These are phyloP conservation scores for Boletus smithii DNA, from an alignment of 1,284 basidiomycete species.

Conservation along the genomic window DNA sequence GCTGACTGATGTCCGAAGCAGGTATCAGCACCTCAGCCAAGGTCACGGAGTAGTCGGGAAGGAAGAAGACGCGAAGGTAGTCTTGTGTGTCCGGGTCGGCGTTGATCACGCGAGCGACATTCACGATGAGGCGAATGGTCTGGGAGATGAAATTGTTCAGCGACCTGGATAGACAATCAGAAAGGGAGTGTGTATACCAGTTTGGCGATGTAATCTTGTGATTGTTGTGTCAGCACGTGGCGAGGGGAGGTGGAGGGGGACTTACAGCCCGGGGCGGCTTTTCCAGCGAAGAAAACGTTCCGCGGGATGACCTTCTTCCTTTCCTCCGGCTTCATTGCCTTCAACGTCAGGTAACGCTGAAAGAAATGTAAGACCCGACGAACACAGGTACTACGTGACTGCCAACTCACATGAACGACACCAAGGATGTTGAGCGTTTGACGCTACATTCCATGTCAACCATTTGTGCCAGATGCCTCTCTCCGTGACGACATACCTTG, in stretches of 20 bases:
- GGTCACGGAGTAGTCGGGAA: constrained; percentile 86
- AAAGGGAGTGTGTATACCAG: constrained; percentile 42
- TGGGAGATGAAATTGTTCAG: no score
- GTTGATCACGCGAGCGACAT: constrained; percentile 83
- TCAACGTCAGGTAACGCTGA: constrained; percentile 79
- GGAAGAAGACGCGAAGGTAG: constrained; percentile 80
- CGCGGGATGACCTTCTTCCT: constrained; percentile 78
- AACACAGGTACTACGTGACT: background rate
- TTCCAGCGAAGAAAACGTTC: constrained; percentile 89
- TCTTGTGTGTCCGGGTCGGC: constrained; percentile 83
- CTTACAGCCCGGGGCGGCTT: constrained; percentile 79
- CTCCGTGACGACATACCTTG: constrained; percentile 49
- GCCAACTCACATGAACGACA: constrained; percentile 68
- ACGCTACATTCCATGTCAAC: constrained; percentile 43
- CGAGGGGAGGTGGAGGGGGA: constrained; percentile 9
- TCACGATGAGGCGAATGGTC: constrained; percentile 91
- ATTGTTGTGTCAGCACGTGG: constrained; percentile 6
- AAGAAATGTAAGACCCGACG: constrained; percentile 9
- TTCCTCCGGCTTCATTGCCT: constrained; percentile 72
- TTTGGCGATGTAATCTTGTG: constrained; percentile 73
- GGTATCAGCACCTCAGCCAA: constrained; percentile 89
- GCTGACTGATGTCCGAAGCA: constrained; percentile 87
- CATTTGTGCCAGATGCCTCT: background rate
- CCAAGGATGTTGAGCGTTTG: constrained; percentile 85
- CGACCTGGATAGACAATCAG: no score